phyloP scores from a whole-genome alignment of 2,329 filamentous ascomycete genomes.

The Xylaria sp. region DNA sequence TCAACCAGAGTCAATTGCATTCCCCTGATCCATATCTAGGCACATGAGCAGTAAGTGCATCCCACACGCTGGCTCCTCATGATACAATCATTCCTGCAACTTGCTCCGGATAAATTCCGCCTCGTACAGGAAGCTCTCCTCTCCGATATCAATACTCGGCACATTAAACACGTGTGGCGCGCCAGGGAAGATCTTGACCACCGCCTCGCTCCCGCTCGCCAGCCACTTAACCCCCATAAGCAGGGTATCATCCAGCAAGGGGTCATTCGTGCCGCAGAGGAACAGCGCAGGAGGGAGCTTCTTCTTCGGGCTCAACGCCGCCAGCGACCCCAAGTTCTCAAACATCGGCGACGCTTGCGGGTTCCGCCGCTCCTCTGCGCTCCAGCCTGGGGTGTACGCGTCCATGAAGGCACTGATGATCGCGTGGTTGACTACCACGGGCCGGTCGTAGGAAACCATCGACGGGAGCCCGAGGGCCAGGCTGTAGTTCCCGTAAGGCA shows the following conservation, averaged over 20 bases:
- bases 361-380: constrained; percentile 54
- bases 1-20: too few relatives aligned
- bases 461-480: constrained; percentile 56
- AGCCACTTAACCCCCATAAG: constrained; percentile 67
- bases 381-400: constrained; percentile 50
- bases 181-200: constrained; percentile 65
- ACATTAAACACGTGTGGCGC: constrained; percentile 62
- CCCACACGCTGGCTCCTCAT: too few relatives aligned
- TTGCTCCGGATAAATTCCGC: constrained; percentile 15
- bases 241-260: constrained; percentile 47
- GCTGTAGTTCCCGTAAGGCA: constrained; percentile 65
- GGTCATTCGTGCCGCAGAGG: constrained; percentile 64
- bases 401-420: constrained; percentile 59
- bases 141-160: constrained; percentile 1
- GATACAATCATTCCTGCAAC: not conserved
- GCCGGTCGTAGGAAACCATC: not conserved
- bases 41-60: too few relatives aligned
- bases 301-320: constrained; percentile 10
- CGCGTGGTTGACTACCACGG: constrained; percentile 56
- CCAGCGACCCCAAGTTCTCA: constrained; percentile 54
- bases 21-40: too few relatives aligned
- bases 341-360: constrained; percentile 62
- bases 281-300: constrained; percentile 65
- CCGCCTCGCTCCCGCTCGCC: constrained; percentile 43
- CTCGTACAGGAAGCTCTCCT: constrained; percentile 25